Evolutionary conservation across 768 basidiomycete genomes (phyloP).

Genomic region (Holtermannia corniformis): DNA sequence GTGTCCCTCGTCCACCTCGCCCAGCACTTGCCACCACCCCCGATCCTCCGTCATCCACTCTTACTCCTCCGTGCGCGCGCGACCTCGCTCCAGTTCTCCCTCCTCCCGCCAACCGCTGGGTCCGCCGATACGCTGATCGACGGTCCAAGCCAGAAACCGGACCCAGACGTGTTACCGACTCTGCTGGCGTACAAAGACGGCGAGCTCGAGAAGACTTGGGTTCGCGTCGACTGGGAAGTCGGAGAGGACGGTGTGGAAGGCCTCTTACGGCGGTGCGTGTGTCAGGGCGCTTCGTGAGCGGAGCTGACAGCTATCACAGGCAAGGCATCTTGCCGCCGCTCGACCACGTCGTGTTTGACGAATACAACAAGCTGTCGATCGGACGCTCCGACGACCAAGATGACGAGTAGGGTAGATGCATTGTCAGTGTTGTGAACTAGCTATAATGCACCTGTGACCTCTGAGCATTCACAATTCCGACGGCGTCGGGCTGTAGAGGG

Average conservation of each 20-base stretch:
- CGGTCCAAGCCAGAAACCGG: slow-evolving; percentile 10
- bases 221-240: slow-evolving; percentile 37
- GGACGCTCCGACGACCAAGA: not conserved
- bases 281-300: not conserved
- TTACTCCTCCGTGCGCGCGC: slow-evolving; percentile 28
- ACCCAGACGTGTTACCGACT: slow-evolving; percentile 38
- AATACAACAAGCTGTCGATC: not conserved
- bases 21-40: not conserved
- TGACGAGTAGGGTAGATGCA: not conserved
- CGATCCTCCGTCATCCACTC: not conserved
- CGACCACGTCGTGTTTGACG: not conserved
- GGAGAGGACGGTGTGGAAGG: slow-evolving; percentile 31
- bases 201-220: slow-evolving; percentile 33
- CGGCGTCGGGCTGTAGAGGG: no score
- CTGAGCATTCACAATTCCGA: no score
- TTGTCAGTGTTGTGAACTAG: no score
- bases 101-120: slow-evolving; percentile 15
- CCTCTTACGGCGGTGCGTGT: slow-evolving; percentile 23
- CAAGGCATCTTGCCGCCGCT: slow-evolving; percentile 6
- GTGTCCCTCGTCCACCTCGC: slow-evolving; percentile 10
- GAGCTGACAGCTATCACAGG: not conserved
- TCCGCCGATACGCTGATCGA: not conserved
- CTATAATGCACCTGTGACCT: no score
- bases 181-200: slow-evolving; percentile 36
- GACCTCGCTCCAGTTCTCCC: slow-evolving; percentile 29